A percentile compares a stretch with the other conserved stretches of the same genome.
Evolutionary conservation across 73 alveolate genomes (phyloP).

Genomic region (Paramecium bursaria): DNA sequence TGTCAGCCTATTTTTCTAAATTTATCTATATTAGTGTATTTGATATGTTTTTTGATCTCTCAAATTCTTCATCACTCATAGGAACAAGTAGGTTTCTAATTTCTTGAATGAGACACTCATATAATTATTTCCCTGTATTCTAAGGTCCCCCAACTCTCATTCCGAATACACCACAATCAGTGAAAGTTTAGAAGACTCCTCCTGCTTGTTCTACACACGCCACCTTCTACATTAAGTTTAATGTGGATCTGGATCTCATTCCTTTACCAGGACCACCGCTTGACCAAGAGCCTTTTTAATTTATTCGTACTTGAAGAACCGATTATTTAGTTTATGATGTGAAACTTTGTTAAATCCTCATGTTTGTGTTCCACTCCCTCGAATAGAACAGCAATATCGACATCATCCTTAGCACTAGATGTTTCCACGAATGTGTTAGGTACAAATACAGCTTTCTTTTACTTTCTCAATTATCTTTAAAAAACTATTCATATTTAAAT

Average conservation of each 20-base stretch:
- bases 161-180: constrained; percentile 38
- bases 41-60: constrained; percentile 20
- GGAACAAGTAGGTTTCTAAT: background rate
- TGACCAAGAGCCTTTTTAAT: constrained; percentile 53
- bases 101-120: constrained; percentile 1
- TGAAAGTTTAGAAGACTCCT: background rate
- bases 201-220: constrained; percentile 23
- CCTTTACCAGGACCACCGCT: constrained; percentile 67
- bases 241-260: constrained; percentile 58
- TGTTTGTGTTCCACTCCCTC: constrained; percentile 15
- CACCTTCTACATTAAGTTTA: constrained; percentile 19
- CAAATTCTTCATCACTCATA: constrained; percentile 56
- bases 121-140: background rate
- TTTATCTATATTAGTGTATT: constrained; percentile 13
- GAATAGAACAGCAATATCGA: constrained; percentile 39
- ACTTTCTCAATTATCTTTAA: constrained; percentile 23
- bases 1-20: constrained; percentile 51
- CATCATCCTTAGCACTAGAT: background rate
- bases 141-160: constrained; percentile 18
- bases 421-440: background rate
- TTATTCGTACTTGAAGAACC: constrained; percentile 48
- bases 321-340: constrained; percentile 26
- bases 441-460: background rate
- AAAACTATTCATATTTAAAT: background rate
- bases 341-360: background rate